Conservation (phyloP, 1,284 basidiomycete species). For the Trichosporon inkin region DNA sequence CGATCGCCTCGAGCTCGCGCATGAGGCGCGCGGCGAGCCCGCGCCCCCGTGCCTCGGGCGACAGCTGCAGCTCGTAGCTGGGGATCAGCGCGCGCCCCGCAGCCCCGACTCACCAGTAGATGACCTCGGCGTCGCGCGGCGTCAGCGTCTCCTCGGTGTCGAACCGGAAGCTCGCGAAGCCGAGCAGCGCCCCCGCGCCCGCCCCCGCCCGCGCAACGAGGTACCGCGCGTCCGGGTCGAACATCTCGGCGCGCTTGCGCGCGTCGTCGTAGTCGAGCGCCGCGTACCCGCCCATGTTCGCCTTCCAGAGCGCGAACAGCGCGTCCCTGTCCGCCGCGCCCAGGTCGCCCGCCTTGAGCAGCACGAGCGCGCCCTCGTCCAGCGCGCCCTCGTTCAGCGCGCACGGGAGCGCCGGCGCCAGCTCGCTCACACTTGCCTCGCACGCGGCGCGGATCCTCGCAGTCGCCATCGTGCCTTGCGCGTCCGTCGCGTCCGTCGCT, state of each 20-base stretch:
- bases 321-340: conserved; percentile 16
- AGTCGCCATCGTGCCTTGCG: conserved; percentile 4
- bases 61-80: conserved; percentile 48
- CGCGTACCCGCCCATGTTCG: conserved; percentile 38
- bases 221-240: conserved; percentile 38
- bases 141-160: conserved; percentile 47
- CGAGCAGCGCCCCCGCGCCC: conserved; percentile 28
- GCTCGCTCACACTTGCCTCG: conserved; percentile 1
- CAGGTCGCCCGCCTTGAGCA: conserved; percentile 20
- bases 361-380: conserved; percentile 10
- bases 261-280: conserved; percentile 26
- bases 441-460: conserved; percentile 8
- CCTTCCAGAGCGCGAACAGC: conserved; percentile 35
- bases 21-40: conserved; percentile 39
- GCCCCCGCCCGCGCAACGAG: conserved; percentile 18
- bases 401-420: conserved; percentile 26
- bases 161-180: conserved; percentile 47
- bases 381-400: too few species aligned
- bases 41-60: conserved; percentile 17
- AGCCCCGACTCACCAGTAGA: conserved; percentile 38
- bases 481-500: neutral
- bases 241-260: conserved; percentile 43
- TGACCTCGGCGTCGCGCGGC: conserved; percentile 36
- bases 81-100: conserved; percentile 9
- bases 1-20: conserved; percentile 36